Percentiles rank a stretch among this genome's conserved stretches.
phyloP scores from a whole-genome alignment of 208 protist species.

The Trypanosoma cruzi region DNA sequence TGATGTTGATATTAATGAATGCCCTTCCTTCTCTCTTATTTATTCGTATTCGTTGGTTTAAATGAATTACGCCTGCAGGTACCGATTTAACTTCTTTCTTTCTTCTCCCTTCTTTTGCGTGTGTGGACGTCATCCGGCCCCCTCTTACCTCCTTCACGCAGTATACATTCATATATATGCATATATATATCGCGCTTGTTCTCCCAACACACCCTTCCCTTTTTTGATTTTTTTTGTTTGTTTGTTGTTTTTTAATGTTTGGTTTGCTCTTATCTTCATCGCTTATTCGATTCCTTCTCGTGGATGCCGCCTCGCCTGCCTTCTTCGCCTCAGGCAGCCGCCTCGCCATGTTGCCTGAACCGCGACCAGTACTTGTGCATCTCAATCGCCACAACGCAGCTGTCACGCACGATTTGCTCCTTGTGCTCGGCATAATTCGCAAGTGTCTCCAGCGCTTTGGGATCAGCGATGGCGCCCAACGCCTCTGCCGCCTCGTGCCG shows the following conservation, averaged over 20 bases:
- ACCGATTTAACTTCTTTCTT: too few relatives aligned
- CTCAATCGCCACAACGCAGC: slow-evolving; percentile 84
- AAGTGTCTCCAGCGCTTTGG: slow-evolving; percentile 53
- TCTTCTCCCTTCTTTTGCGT: too few relatives aligned
- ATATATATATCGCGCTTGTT: too few relatives aligned
- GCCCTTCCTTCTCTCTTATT: too few relatives aligned
- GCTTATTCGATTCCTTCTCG: background rate
- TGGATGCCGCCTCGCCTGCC: background rate
- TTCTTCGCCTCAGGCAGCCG: slow-evolving; percentile 9
- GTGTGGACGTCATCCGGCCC: too few relatives aligned
- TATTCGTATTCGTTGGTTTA: too few relatives aligned
- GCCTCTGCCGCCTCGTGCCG: slow-evolving; percentile 98
- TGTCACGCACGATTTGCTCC: slow-evolving; percentile 86
- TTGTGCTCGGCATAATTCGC: slow-evolving; percentile 65
- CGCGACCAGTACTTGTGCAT: slow-evolving; percentile 90
- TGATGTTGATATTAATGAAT: too few relatives aligned
- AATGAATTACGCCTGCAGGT: too few relatives aligned
- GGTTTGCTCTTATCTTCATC: background rate
- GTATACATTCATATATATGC: too few relatives aligned
- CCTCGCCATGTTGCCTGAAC: slow-evolving; percentile 49
- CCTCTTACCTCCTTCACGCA: too few relatives aligned
- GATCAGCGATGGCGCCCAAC: slow-evolving; percentile 95
- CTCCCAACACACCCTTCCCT: too few relatives aligned
- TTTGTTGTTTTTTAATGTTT: background rate
- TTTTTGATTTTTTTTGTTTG: background rate